Base-by-base conservation (phyloP, 225 moss, liverwort and hornwort genomes). In the Rhytidiadelphus loreus region DNA sequence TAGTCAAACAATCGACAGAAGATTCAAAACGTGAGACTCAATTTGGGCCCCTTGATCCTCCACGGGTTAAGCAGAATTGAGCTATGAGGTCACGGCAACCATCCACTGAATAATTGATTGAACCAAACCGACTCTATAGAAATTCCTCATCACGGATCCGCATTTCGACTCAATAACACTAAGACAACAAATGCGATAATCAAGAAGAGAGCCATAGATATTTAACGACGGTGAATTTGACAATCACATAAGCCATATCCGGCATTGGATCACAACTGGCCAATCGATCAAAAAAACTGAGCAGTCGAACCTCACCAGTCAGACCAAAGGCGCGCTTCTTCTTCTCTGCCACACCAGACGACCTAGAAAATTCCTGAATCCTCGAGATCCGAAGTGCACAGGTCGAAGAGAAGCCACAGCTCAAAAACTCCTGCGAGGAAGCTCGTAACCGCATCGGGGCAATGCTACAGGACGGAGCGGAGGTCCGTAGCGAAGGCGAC, bases 291-390 rank as follows among this genome's bases (percentile, higher is more conserved):
- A 65, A 57, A 32, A 14, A 4, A 53, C 20, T 12, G 79, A 77
- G 53, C 68, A 62, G 20, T 44, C 41, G 30, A 81, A 74, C 64
- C 92, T 92, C 56, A 92, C 92, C 92, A 57, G 84, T 88, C 55
- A 90, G 33, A 55, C 76, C 55, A 48, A 77, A 55, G 13, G 68
- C 39, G 53, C 53, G 83, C 68, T 86, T 86, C 41, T 86, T 80
- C 53, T 61, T 58, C 16, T 77, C 46, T 35, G 77, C 62, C 73
- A 85, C 76, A 68, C 82, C 75, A 52, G 32, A 62, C 41, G 57
- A 77, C 90, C 92, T 88, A 86, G 90, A 90, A 70, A 88, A 74
- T 62, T 81, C 86, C 65, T 78, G 83, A 55, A 83, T 50, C 58
- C 90, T 66, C 44, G 80, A 90, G 81, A 76, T 87, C 63, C 88